phyloP scores from a whole-genome alignment of 495 filamentous ascomycete species.

The Cudoniella acicularis region DNA sequence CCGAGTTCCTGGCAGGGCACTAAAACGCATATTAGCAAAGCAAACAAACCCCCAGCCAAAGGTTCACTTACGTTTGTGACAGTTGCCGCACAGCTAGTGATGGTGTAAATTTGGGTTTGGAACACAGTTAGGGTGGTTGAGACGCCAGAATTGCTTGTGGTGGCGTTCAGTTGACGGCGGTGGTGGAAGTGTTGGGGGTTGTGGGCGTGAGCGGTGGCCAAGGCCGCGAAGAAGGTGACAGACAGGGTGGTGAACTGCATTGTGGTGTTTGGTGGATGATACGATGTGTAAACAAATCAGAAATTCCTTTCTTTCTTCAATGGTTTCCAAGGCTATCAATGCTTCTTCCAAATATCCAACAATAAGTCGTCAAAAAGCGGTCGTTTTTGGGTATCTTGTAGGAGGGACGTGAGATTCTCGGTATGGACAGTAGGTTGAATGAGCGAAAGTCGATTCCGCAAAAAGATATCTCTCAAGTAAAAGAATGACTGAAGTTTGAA shows the following conservation, averaged over 20 bases:
- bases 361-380: background rate
- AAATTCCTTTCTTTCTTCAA: conserved; percentile 13
- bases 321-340: conserved; percentile 22
- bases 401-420: conserved; percentile 9
- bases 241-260: conserved; percentile 44
- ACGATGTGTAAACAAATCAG: conserved; percentile 1
- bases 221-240: conserved; percentile 43
- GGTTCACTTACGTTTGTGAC: background rate
- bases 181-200: conserved; percentile 32
- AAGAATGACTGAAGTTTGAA: conserved; percentile 27
- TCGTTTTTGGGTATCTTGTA: conserved; percentile 8
- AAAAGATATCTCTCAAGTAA: conserved; percentile 20
- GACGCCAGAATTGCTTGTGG: conserved; percentile 10
- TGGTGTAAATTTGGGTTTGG: conserved; percentile 29
- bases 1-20: conserved; percentile 28
- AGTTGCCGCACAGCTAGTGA: conserved; percentile 26
- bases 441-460: conserved; percentile 33
- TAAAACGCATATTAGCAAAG: background rate
- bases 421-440: conserved; percentile 12
- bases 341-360: conserved; percentile 11
- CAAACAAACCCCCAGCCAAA: background rate
- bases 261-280: conserved; percentile 4
- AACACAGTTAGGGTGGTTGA: conserved; percentile 33
- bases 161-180: conserved; percentile 19
- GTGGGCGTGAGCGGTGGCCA: conserved; percentile 36